phyloP scores from a whole-genome alignment of 306 rosid genomes.

The Trichosanthes truncata region DNA sequence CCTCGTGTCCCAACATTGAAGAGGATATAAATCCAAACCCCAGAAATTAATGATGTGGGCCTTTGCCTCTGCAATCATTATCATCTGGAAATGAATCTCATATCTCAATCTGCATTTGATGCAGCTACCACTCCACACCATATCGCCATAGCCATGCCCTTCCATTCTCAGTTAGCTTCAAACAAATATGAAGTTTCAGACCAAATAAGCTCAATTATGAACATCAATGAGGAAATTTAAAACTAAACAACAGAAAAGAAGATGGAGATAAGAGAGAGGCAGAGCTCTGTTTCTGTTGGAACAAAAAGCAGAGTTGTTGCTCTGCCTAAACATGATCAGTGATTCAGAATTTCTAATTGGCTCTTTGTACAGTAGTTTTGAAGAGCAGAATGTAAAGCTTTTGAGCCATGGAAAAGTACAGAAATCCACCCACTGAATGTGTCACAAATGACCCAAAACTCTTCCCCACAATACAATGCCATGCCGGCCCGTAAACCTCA shows the following conservation, averaged over 20 bases:
- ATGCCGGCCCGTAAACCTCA: conserved; percentile 90
- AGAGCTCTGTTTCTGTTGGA: neutral
- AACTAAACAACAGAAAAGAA: neutral
- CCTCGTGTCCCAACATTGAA: neutral
- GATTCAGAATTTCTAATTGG: conserved; percentile 23
- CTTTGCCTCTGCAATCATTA: conserved; percentile 6
- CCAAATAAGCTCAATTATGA: neutral
- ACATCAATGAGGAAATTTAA: neutral
- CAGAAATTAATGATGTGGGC: neutral
- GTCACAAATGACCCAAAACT: conserved; percentile 98
- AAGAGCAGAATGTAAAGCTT: conserved; percentile 81
- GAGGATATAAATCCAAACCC: conserved; percentile 5
- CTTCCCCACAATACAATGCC: conserved; percentile 96
- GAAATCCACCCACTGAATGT: conserved; percentile 86
- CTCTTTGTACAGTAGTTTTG: conserved; percentile 87
- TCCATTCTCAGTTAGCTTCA: neutral
- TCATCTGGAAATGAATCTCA: conserved; percentile 4
- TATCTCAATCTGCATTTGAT: neutral
- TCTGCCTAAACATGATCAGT: neutral
- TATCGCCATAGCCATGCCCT: neutral
- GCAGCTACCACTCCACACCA: neutral
- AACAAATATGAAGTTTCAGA: neutral
- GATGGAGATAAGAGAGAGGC: neutral
- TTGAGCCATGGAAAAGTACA: conserved; percentile 90
- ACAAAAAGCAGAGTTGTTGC: neutral